Evolutionary conservation across 805 yeast genomes (phyloP).

Genomic region (Starmerella asiatica): DNA sequence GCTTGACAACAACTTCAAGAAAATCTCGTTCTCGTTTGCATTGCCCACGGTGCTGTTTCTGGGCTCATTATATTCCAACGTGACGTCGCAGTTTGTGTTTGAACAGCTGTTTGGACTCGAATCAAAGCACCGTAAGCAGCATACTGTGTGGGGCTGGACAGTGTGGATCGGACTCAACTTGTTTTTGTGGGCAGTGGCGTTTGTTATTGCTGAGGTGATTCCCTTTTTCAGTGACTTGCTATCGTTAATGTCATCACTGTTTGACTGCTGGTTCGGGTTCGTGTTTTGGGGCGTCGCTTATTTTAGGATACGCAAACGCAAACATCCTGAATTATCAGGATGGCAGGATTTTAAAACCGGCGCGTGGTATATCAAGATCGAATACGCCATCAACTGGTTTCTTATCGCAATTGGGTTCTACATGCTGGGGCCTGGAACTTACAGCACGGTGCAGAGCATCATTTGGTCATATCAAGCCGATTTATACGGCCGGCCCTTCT

Average conservation of each 20-base stretch:
- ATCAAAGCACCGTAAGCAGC: constrained; percentile 35
- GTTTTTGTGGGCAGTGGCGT: constrained; percentile 39
- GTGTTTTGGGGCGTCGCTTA: constrained; percentile 50
- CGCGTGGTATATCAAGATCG: constrained; percentile 27
- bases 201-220: constrained; percentile 48
- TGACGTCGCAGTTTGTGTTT: constrained; percentile 41
- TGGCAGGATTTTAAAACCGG: constrained; percentile 24
- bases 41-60: constrained; percentile 41
- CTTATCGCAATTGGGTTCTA: constrained; percentile 39
- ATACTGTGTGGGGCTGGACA: constrained; percentile 41
- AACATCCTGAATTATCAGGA: constrained; percentile 21
- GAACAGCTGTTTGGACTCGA: constrained; percentile 32
- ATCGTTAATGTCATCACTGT: constrained; percentile 46
- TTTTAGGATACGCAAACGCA: constrained; percentile 26
- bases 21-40: constrained; percentile 47
- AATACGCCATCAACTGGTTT: constrained; percentile 28
- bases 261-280: constrained; percentile 55
- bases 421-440: constrained; percentile 47
- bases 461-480: constrained; percentile 36
- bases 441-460: constrained; percentile 43
- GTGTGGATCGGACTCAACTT: constrained; percentile 37
- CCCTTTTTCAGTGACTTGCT: constrained; percentile 50
- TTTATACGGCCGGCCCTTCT: constrained; percentile 39
- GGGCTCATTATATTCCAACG: constrained; percentile 43
- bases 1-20: constrained; percentile 34